Percentiles rank a stretch among this genome's conserved stretches.
phyloP scores from a whole-genome alignment of 176 grass and related monocot species.

The Oryza glaberrima region DNA sequence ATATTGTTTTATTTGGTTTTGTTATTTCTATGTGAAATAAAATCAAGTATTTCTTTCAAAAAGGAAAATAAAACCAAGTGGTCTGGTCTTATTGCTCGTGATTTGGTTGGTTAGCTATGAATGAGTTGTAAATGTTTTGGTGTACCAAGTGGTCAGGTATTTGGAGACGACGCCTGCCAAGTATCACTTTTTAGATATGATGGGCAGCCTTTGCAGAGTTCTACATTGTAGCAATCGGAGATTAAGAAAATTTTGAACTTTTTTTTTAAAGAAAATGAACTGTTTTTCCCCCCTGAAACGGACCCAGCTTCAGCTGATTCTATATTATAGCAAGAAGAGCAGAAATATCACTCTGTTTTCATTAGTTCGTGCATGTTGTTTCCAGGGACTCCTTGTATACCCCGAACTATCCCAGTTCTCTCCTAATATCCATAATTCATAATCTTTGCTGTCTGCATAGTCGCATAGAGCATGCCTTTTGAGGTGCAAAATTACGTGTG shows the following conservation, averaged over 20 bases:
- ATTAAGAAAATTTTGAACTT: background rate
- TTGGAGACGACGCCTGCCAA: background rate
- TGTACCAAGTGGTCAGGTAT: background rate
- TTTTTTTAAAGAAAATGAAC: background rate
- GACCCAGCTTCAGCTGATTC: too few relatives aligned
- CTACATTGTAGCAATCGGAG: background rate
- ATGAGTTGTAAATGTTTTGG: conserved; percentile 35
- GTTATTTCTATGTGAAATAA: conserved; percentile 23
- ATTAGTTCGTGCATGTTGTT: background rate
- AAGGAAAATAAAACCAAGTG: conserved; percentile 37
- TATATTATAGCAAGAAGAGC: too few relatives aligned
- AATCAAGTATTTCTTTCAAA: background rate
- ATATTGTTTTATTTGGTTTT: conserved; percentile 10
- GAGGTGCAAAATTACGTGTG: background rate
- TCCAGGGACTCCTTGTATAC: background rate
- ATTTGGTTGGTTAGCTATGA: conserved; percentile 35
- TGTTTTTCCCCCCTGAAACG: background rate
- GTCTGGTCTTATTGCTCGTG: conserved; percentile 23
- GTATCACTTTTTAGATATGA: background rate
- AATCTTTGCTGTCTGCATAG: background rate
- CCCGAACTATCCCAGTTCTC: background rate
- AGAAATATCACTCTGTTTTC: conserved; percentile 4
- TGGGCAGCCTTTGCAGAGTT: background rate
- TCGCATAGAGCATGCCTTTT: background rate
- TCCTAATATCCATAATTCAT: background rate